Percentiles rank a stretch among this genome's conserved stretches.
Evolutionary conservation across 106 monocot species (phyloP).

Genomic region (Dendrobium officinale): DNA sequence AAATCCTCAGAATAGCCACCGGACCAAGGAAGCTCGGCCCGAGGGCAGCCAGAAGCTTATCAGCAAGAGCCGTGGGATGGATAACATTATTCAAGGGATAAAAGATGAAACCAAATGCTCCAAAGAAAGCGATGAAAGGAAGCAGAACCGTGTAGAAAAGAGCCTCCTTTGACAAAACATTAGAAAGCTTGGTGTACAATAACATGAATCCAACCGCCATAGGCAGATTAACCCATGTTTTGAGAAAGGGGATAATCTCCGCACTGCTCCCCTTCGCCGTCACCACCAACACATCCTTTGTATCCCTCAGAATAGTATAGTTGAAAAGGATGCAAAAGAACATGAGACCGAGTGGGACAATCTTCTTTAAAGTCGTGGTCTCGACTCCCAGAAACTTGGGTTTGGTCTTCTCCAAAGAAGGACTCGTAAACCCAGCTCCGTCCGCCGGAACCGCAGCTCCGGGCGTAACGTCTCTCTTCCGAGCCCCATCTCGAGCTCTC

Average conservation of each 20-base stretch:
- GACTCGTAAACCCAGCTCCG: constrained; percentile 13
- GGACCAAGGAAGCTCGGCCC: constrained; percentile 87
- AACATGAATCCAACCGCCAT: constrained; percentile 98
- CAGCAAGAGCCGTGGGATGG: constrained; percentile 80
- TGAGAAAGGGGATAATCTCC: constrained; percentile 94
- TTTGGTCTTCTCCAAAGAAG: constrained; percentile 16
- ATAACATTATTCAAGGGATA: constrained; percentile 70
- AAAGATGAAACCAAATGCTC: constrained; percentile 69
- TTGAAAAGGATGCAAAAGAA: constrained; percentile 99
- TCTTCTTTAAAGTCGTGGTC: constrained; percentile 71
- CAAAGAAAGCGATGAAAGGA: constrained; percentile 90
- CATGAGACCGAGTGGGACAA: constrained; percentile 80
- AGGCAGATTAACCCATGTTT: constrained; percentile 96
- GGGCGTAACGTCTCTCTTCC: constrained; percentile 6
- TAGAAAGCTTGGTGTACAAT: constrained; percentile 84
- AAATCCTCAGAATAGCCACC: constrained; percentile 85
- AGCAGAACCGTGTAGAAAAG: constrained; percentile 84
- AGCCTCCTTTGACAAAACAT: constrained; percentile 87
- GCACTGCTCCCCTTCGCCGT: constrained; percentile 96
- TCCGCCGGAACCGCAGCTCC: constrained; percentile 30
- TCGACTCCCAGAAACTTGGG: constrained; percentile 80
- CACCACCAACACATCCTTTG: constrained; percentile 93
- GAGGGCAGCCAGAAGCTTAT: constrained; percentile 56
- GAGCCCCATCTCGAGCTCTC: neutral
- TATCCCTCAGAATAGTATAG: constrained; percentile 87